These are phyloP conservation scores for Caryopteris hybrid DNA, from an alignment of 305 asterid species.

Conservation along the genomic window DNA sequence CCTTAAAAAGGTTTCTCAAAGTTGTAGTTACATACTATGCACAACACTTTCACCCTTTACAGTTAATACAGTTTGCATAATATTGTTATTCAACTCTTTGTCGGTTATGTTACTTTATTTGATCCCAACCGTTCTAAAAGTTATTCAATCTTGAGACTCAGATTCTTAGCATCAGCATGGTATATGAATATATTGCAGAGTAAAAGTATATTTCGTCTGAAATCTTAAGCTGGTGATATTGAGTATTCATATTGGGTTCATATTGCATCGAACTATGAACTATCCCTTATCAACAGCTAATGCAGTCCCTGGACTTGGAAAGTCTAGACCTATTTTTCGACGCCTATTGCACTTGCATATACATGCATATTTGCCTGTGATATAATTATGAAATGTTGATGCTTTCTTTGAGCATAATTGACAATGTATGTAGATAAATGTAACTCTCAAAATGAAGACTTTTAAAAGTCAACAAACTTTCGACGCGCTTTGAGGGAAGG, in stretches of 20 bases:
- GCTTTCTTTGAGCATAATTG: background rate
- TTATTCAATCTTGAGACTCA: background rate
- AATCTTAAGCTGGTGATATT: background rate
- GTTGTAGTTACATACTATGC: constrained; percentile 4
- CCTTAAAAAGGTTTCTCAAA: constrained; percentile 14
- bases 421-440: background rate
- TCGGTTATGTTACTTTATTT: background rate
- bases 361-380: too few relatives aligned
- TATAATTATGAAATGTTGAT: background rate
- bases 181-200: background rate
- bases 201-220: background rate
- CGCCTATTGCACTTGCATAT: too few relatives aligned
- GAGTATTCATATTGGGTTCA: background rate
- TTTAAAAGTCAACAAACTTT: background rate
- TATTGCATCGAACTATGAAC: background rate
- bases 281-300: background rate
- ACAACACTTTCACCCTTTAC: constrained; percentile 13
- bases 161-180: background rate
- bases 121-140: background rate
- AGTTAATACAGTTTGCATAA: constrained; percentile 12
- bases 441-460: background rate
- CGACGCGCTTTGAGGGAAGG: background rate
- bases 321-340: background rate
- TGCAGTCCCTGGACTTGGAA: background rate
- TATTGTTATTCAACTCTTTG: constrained; percentile 7